Evolutionary conservation across 257 asterid species (phyloP), one percentile per base, ranked within the genome.

Genomic region (Henckelia pumila): DNA sequence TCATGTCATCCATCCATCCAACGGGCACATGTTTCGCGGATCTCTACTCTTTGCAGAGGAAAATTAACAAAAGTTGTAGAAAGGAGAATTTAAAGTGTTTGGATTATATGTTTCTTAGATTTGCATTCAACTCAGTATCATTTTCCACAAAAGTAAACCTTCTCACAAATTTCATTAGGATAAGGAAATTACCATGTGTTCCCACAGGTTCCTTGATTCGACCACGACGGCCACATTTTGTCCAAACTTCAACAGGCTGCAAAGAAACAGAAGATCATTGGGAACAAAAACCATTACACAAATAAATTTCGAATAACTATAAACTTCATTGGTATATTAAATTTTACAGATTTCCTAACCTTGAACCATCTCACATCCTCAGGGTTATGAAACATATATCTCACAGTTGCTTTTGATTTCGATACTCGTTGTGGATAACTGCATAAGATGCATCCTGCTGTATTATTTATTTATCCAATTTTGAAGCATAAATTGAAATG

Each of bases 351-450:
- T 7, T 14, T 32, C 33, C 74, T 72, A 68, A 91, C 99, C 97
- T 91, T 94, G 95, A 94, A 94, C 97, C 98, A 94, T 87, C 71
- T 91, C 66, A 94, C 98, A 68, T 94, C 99, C 81, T 94, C 99
- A 0, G 97, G 98, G 72, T 68, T 94, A 71, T 91, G 99, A 67
- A 94, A 91, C 99, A 94, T 91, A 77, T 78, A 94, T 65, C 98
- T 82, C 75, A 91, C 96, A 1, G 96, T 87, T 14, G 99, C 92
- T 80, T 88, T 94, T 52, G 77, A 61, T 86, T 94, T 94, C 29
- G 99, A 94, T 37, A 94, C 99, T 73, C 98, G 84, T 64, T 80
- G 96, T n/a, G 99, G 98, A 69, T 94, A 94, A 25, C 99, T 94
- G 95, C 91, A 85, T 21, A 66, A 71, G 67, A 77, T 32, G 61